Evolutionary conservation across 2,329 filamentous ascomycete genomes (phyloP).

Genomic region (Camillea tinctor): DNA sequence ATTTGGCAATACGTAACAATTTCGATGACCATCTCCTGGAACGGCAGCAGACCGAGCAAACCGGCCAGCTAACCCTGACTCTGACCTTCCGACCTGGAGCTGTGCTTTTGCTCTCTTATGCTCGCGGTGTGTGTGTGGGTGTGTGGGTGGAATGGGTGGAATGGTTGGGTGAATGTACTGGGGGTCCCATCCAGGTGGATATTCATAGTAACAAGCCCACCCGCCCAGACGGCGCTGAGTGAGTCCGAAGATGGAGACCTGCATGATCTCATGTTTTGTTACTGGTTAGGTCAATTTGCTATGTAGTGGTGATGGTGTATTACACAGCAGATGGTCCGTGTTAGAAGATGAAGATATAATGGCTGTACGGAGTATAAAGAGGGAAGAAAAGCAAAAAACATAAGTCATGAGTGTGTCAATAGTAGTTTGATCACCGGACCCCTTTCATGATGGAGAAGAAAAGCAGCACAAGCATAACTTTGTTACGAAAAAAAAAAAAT

Average conservation of each 20-base stretch:
- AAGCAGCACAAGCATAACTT: no score
- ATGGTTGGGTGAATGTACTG: no score
- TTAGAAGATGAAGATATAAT: background rate
- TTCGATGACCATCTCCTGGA: background rate
- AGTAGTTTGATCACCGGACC: background rate
- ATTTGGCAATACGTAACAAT: background rate
- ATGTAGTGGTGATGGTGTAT: background rate
- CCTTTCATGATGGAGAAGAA: background rate
- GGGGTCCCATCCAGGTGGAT: background rate
- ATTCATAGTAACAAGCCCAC: background rate
- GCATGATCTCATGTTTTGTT: background rate
- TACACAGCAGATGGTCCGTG: background rate
- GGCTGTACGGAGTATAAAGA: background rate
- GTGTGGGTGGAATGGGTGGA: background rate
- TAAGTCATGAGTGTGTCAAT: background rate
- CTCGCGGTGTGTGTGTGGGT: background rate
- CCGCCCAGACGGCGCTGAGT: background rate
- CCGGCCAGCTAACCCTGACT: no score
- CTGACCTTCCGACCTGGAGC: background rate
- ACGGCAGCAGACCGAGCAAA: no score
- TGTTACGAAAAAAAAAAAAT: no score
- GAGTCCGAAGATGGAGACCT: background rate
- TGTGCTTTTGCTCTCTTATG: background rate
- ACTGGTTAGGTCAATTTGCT: background rate
- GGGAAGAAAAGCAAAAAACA: no score